Evolutionary conservation across 345 rosid genomes (phyloP).

Genomic region (Gossypium anomalum): DNA sequence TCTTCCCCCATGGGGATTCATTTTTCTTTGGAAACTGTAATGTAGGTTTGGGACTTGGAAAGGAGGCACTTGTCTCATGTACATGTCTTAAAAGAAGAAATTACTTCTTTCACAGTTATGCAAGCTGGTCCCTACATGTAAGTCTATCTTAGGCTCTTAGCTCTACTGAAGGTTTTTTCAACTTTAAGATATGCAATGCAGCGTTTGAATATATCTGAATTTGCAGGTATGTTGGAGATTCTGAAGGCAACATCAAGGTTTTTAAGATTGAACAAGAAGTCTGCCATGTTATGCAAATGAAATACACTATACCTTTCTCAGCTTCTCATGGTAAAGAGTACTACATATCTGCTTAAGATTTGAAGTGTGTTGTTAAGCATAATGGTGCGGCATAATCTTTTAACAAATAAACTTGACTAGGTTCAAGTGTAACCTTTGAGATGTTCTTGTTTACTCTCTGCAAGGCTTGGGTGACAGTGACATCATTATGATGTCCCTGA

Average conservation of each 20-base stretch:
- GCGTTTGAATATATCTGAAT: slow-evolving; percentile 13
- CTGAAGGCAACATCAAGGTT: slow-evolving; percentile 64
- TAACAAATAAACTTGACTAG: slow-evolving; percentile 1
- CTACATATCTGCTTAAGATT: neutral
- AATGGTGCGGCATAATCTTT: neutral
- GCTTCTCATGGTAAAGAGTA: slow-evolving; percentile 61
- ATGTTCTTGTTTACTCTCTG: neutral
- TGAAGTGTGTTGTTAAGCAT: neutral
- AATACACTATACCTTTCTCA: slow-evolving; percentile 62
- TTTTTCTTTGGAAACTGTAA: slow-evolving; percentile 13
- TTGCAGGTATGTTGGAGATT: slow-evolving; percentile 76
- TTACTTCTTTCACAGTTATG: slow-evolving; percentile 63
- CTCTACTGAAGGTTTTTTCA: neutral
- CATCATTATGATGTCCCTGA: neutral
- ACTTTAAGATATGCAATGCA: neutral
- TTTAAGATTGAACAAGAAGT: slow-evolving; percentile 57
- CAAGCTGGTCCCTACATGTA: slow-evolving; percentile 64
- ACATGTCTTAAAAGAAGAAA: slow-evolving; percentile 47
- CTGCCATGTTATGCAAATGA: slow-evolving; percentile 41
- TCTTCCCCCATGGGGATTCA: neutral
- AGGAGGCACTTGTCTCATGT: slow-evolving; percentile 52
- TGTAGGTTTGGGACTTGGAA: slow-evolving; percentile 85
- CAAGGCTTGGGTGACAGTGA: neutral
- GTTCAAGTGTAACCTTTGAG: neutral
- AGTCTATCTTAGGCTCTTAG: slow-evolving; percentile 23